phyloP scores from a whole-genome alignment of 352 stramenopile species.

The Pythium myriotylum region DNA sequence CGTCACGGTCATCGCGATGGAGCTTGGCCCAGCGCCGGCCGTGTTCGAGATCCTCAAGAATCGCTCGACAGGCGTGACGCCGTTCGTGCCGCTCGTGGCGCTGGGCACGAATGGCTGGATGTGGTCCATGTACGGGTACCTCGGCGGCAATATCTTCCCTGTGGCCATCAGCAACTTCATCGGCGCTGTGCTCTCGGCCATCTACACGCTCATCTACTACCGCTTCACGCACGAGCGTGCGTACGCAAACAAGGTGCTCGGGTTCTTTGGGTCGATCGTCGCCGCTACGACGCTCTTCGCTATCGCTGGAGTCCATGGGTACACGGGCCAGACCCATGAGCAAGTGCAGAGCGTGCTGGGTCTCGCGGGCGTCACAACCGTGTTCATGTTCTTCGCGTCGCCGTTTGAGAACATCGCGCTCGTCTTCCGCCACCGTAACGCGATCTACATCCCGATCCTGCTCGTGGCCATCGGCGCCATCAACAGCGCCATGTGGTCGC shows the following conservation, averaged over 20 bases:
- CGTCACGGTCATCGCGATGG: slow-evolving; percentile 34
- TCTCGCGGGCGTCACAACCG: slow-evolving; percentile 40
- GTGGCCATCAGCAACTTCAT: slow-evolving; percentile 46
- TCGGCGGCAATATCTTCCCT: slow-evolving; percentile 46
- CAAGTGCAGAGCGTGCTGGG: slow-evolving; percentile 35
- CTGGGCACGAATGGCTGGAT: slow-evolving; percentile 36
- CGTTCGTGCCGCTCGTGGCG: slow-evolving; percentile 48
- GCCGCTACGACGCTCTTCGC: slow-evolving; percentile 18
- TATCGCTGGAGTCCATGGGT: neutral
- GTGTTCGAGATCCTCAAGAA: slow-evolving; percentile 37
- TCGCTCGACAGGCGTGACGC: slow-evolving; percentile 39
- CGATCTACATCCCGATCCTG: slow-evolving; percentile 53
- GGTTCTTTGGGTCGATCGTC: slow-evolving; percentile 21
- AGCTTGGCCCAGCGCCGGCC: slow-evolving; percentile 40
- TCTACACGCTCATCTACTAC: slow-evolving; percentile 55
- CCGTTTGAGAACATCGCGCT: slow-evolving; percentile 58
- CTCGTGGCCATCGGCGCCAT: slow-evolving; percentile 46
- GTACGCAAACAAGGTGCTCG: slow-evolving; percentile 43
- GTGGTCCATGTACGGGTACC: slow-evolving; percentile 46
- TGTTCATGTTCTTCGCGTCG: slow-evolving; percentile 56
- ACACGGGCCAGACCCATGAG: slow-evolving; percentile 14
- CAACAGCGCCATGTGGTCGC: slow-evolving; percentile 58
- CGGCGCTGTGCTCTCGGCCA: slow-evolving; percentile 34
- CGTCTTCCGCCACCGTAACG: slow-evolving; percentile 48
- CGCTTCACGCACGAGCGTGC: slow-evolving; percentile 39